Evolutionary conservation across 2,329 filamentous ascomycete species (phyloP).

Genomic region (Penicillium hordei): DNA sequence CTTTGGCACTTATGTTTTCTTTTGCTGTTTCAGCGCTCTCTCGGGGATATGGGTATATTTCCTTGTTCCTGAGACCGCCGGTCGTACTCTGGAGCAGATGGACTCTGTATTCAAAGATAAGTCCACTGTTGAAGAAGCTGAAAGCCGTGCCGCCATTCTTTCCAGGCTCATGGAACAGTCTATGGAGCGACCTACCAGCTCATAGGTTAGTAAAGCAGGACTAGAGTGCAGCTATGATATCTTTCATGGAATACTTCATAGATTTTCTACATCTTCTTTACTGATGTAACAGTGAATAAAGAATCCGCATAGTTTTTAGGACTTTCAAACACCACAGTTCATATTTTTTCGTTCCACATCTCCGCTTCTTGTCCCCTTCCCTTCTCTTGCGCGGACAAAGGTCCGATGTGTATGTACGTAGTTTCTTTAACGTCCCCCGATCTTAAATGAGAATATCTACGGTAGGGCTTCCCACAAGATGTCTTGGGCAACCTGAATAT

Average conservation of each 20-base stretch:
- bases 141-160: background rate
- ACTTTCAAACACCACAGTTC: too few relatives aligned
- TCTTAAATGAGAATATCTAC: too few relatives aligned
- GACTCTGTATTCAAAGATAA: background rate
- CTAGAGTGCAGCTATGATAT: background rate
- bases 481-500: too few relatives aligned
- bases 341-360: too few relatives aligned
- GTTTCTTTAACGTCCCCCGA: too few relatives aligned
- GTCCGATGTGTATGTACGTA: too few relatives aligned
- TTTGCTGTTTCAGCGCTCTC: background rate
- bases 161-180: background rate
- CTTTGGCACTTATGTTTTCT: background rate
- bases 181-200: background rate
- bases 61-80: background rate
- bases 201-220: background rate
- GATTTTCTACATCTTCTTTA: too few relatives aligned
- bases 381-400: too few relatives aligned
- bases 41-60: background rate
- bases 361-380: too few relatives aligned
- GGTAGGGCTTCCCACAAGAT: too few relatives aligned
- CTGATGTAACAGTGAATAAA: too few relatives aligned
- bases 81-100: background rate
- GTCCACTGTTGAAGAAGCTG: background rate
- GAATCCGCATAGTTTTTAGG: too few relatives aligned
- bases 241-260: background rate